phyloP scores from a whole-genome alignment of 129 eudicot species.

The Pulicaria dysenterica region DNA sequence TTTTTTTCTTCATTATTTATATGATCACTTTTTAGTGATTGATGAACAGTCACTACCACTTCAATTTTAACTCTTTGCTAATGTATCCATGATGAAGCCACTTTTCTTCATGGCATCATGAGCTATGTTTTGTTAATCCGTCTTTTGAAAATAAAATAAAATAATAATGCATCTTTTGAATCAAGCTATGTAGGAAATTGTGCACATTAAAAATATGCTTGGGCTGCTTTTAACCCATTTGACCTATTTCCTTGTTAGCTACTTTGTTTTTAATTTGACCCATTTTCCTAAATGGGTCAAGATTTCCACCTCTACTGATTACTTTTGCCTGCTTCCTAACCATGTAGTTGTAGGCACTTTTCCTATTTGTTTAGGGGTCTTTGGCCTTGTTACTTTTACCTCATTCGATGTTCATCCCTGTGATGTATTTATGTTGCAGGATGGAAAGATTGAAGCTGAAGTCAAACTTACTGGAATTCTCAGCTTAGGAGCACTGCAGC shows the following conservation, averaged over 20 bases:
- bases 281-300: not conserved
- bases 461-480: constrained; percentile 90
- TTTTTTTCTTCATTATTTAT: not conserved
- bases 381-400: not conserved
- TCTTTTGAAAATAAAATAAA: no score
- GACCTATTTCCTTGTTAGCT: not conserved
- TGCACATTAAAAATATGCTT: not conserved
- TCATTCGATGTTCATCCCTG: not conserved
- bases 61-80: not conserved
- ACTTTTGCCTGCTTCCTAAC: constrained; percentile 5
- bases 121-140: not conserved
- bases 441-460: constrained; percentile 95
- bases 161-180: not conserved
- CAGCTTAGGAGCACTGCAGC: constrained; percentile 88
- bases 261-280: not conserved
- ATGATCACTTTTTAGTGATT: not conserved
- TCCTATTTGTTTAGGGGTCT: not conserved
- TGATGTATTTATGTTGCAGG: constrained; percentile 45
- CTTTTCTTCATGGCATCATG: not conserved
- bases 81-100: constrained; percentile 11
- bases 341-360: constrained; percentile 7
- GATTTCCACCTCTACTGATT: not conserved
- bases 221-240: not conserved
- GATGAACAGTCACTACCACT: constrained; percentile 9
- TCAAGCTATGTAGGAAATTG: not conserved